Conservation (phyloP, 1,284 basidiomycete genomes). For the Austroboletus novae-zelandiae region DNA sequence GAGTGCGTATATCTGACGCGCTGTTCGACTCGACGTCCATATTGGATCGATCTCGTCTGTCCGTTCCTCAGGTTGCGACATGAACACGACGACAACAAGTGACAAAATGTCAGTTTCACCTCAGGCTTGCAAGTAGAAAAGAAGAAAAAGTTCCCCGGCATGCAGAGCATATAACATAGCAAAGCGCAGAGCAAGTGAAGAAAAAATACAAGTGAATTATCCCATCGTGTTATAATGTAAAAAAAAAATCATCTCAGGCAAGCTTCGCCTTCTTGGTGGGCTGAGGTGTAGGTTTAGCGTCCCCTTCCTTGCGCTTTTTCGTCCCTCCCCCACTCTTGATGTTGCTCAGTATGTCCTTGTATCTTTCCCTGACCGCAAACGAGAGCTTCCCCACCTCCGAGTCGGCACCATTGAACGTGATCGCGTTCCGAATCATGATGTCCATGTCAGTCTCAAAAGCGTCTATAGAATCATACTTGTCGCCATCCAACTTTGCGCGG, state of each 20-base stretch:
- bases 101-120: too few species aligned
- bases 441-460: conserved; percentile 80
- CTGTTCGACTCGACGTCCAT: conserved; percentile 77
- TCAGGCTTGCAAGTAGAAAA: not conserved
- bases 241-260: conserved; percentile 32
- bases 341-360: conserved; percentile 49
- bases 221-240: conserved; percentile 10
- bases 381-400: conserved; percentile 72
- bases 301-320: conserved; percentile 68
- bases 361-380: conserved; percentile 45
- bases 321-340: conserved; percentile 44
- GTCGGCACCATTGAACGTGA: conserved; percentile 80
- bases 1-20: conserved; percentile 75
- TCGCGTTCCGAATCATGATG: conserved; percentile 84
- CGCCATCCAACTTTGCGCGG: conserved; percentile 75
- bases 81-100: not conserved
- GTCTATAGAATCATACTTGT: conserved; percentile 78
- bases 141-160: not conserved
- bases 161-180: conserved; percentile 30
- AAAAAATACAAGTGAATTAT: conserved; percentile 32
- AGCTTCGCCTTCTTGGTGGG: conserved; percentile 67
- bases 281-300: conserved; percentile 54
- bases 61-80: conserved; percentile 20
- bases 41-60: conserved; percentile 56
- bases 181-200: conserved; percentile 25